A percentile compares a stretch with the other conserved stretches of the same genome.
These are phyloP conservation scores for Wallacemonas sp. DNA, from an alignment of 208 protist species.

Conservation along the genomic window DNA sequence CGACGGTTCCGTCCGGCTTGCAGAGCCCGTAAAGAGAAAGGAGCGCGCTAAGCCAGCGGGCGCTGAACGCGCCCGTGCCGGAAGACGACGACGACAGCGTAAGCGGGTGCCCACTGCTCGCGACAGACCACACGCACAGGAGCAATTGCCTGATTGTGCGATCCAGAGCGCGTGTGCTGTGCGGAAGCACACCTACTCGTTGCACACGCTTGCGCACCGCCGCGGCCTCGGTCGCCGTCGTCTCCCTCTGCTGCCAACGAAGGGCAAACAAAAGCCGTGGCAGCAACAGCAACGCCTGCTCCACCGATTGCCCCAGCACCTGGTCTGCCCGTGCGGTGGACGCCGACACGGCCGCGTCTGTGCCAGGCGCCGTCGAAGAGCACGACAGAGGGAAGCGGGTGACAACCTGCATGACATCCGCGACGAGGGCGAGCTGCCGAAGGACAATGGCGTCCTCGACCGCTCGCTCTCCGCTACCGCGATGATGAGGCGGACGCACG, in stretches of 20 bases:
- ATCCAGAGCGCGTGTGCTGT: conserved; percentile 33
- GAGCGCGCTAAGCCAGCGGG: conserved; percentile 1
- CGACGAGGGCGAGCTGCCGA: conserved; percentile 17
- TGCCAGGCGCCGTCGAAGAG: not conserved
- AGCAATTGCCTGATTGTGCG: conserved; percentile 39
- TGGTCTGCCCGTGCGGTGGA: not conserved
- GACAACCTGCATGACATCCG: conserved; percentile 10
- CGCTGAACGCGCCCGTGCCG: not conserved
- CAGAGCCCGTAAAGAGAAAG: conserved; percentile 21
- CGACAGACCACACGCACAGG: conserved; percentile 42
- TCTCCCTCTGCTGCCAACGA: conserved; percentile 12
- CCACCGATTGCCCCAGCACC: conserved; percentile 4
- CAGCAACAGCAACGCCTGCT: conserved; percentile 23
- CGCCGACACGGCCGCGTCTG: not conserved
- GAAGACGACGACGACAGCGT: not conserved
- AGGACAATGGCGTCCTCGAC: conserved; percentile 12
- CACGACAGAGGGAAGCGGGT: not conserved
- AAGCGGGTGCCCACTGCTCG: conserved; percentile 41
- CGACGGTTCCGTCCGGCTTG: conserved; percentile 1
- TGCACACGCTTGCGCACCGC: not conserved
- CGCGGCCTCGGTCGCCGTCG: not conserved
- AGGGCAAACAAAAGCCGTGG: conserved; percentile 36
- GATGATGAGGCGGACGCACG: not conserved
- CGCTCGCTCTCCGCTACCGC: not conserved
- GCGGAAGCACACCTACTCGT: conserved; percentile 19